Evolutionary conservation across 805 yeast species (phyloP).

Genomic region (Phaffomyces antillensis): DNA sequence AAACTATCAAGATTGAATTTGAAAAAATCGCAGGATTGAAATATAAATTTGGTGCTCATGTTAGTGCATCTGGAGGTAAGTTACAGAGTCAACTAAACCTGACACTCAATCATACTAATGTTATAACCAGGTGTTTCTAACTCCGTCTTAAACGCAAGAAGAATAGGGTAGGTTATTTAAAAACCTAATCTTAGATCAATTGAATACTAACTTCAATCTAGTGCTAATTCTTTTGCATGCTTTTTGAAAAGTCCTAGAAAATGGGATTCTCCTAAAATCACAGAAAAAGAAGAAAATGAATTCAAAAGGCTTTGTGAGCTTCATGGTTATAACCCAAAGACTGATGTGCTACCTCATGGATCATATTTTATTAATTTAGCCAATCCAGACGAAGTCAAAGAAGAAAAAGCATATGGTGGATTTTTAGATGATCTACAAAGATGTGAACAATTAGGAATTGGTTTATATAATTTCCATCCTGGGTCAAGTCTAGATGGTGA

Average conservation of each 20-base stretch:
- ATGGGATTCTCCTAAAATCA: conserved; percentile 81
- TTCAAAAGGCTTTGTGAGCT: conserved; percentile 59
- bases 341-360: conserved; percentile 89
- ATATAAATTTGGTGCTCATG: conserved; percentile 83
- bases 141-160: conserved; percentile 51
- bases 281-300: conserved; percentile 55
- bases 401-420: conserved; percentile 64
- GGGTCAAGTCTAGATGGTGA: conserved; percentile 81
- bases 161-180: conserved; percentile 33
- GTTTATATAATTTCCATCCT: conserved; percentile 86
- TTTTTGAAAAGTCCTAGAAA: conserved; percentile 85
- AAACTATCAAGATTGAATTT: conserved; percentile 24
- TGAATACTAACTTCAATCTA: conserved; percentile 4
- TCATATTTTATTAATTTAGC: conserved; percentile 90
- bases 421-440: conserved; percentile 81
- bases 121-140: conserved; percentile 41
- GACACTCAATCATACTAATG: neutral
- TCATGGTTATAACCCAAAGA: conserved; percentile 61
- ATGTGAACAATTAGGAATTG: conserved; percentile 81
- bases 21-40: conserved; percentile 36
- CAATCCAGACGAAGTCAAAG: conserved; percentile 79
- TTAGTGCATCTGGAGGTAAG: conserved; percentile 70
- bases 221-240: conserved; percentile 81
- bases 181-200: neutral
- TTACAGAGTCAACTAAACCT: neutral